These are phyloP conservation scores for Cucurbita maxima DNA, from an alignment of 306 rosid species.

Conservation along the genomic window DNA sequence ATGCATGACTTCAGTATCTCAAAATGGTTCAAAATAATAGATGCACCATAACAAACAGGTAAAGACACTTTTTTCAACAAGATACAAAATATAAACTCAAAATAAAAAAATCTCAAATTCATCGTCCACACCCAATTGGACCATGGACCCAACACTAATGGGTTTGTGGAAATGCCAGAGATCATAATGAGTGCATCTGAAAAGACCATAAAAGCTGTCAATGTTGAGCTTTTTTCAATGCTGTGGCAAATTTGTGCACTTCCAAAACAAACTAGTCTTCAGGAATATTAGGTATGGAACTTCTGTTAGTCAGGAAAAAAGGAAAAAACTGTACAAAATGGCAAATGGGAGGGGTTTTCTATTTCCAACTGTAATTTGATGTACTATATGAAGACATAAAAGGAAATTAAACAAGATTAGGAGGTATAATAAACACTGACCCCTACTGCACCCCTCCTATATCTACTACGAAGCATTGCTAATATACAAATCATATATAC, in stretches of 20 bases:
- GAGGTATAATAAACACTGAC: not conserved
- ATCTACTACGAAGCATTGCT: slow-evolving; percentile 25
- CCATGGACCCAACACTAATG: not conserved
- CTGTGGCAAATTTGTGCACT: not conserved
- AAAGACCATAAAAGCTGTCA: not conserved
- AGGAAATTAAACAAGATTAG: not conserved
- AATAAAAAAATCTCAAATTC: not conserved
- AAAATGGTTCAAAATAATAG: not conserved
- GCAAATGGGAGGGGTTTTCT: not conserved
- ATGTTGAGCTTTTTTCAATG: not conserved
- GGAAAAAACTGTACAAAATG: not conserved
- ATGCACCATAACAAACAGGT: not conserved
- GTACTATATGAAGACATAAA: not conserved
- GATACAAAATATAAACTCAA: not conserved
- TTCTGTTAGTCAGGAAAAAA: not conserved
- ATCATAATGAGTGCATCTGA: not conserved
- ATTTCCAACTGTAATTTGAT: not conserved
- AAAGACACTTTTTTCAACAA: not conserved
- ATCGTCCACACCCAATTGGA: not conserved
- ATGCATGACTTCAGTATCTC: not conserved
- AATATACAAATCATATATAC: slow-evolving; percentile 34
- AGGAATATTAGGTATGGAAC: not conserved
- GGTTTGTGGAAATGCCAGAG: not conserved
- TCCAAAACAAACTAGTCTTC: not conserved
- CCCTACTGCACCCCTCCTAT: not conserved